Evolutionary conservation across 208 protist species (phyloP), one percentile per base, ranked within the genome.

Genomic region (Novymonas esmeraldas): DNA sequence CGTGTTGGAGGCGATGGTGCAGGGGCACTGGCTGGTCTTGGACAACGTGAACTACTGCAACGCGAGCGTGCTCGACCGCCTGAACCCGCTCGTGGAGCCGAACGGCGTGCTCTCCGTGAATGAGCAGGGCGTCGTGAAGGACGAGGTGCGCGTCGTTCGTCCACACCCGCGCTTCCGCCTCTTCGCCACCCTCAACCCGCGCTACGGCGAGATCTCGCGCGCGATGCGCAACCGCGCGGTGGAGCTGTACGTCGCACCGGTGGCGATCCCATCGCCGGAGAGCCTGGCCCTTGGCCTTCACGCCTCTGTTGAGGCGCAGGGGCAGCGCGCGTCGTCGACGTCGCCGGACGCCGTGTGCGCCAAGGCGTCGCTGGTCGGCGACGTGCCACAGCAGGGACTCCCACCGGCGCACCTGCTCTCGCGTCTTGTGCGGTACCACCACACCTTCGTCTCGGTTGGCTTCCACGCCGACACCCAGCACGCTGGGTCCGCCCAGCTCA

Each of bases 21-120:
- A 77, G 29, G 99, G 99, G 14, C 62, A 98, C 72, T 99, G 99
- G 99, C 81, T 99, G 10, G 80, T 99, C 0, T 85, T 99, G 29
- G 98, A 99, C 76, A 99, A 99, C 79, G 99, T 97, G 14, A 99
- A 99, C 85, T 98, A 99, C 51, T 99, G 99, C 84, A 95, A 92
- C 38, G 90, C 98, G 6, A 99, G 99, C 24, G 99, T 99, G 28
- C 86, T 99, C 3, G 99, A 99, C 77, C 87, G 99, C 11, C 89
- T 99, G 16, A 99, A 99, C 82, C 94, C 98, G n/a, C 87, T 99
- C 13, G 89, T 99, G 0, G 99, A 99, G 83, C 95, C 95, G 18
- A 89, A 95, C 63, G 98, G 98, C 39, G 81, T 92, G 22, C 88
- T 98, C 13, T 89, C 92, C 1, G 72, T 99, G 16, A 99, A 96